Evolutionary conservation across 129 eudicot species (phyloP).

Genomic region (Cynara cardunculus): DNA sequence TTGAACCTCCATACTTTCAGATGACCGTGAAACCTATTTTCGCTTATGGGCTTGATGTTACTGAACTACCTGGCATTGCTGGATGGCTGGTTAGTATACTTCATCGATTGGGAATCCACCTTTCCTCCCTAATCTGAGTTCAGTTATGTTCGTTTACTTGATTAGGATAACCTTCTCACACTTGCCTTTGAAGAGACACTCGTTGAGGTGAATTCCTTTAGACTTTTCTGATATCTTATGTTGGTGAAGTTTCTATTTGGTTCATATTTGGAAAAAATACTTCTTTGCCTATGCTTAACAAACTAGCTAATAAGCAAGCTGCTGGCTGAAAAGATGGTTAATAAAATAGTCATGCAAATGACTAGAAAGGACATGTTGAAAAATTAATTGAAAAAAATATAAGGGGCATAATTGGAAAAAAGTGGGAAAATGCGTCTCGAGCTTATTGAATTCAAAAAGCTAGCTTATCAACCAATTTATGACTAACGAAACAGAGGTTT

Average conservation of each 20-base stretch:
- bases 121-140: neutral
- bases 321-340: neutral
- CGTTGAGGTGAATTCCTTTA: constrained; percentile 61
- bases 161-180: constrained; percentile 80
- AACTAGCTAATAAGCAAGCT: neutral
- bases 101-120: neutral
- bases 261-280: neutral
- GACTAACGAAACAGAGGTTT: neutral
- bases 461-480: neutral
- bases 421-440: neutral
- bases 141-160: neutral
- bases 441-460: neutral
- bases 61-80: constrained; percentile 95
- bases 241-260: neutral
- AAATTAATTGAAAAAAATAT: neutral
- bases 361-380: neutral
- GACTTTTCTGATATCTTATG: neutral
- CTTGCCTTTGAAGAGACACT: constrained; percentile 86
- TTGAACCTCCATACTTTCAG: constrained; percentile 92
- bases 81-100: constrained; percentile 77
- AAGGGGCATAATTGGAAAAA: neutral
- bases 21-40: constrained; percentile 92
- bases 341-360: neutral
- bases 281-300: neutral
- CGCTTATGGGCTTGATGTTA: constrained; percentile 89